Evolutionary conservation across 192 early-diverging fungal genomes (phyloP).

Genomic region (Phlyctochytrium bullatum): DNA sequence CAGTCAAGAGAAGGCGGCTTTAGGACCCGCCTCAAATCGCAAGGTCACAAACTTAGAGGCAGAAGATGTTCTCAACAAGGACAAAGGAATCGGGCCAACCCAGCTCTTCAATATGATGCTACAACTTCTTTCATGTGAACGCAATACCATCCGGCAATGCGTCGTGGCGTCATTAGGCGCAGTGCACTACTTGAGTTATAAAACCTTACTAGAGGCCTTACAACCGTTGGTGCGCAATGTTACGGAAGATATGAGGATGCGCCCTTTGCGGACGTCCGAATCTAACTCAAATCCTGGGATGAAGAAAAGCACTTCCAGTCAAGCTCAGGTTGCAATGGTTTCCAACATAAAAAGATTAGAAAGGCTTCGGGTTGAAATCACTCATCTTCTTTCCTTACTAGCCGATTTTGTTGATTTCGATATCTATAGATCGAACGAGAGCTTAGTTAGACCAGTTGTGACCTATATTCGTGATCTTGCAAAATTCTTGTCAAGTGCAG

Average conservation of each 20-base stretch:
- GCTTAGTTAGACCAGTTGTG: slow-evolving; percentile 63
- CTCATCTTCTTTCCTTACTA: slow-evolving; percentile 69
- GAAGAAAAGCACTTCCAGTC: slow-evolving; percentile 48
- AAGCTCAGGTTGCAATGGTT: slow-evolving; percentile 42
- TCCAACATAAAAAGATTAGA: slow-evolving; percentile 55
- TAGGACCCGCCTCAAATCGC: not conserved
- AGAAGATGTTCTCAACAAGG: not conserved
- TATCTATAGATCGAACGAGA: slow-evolving; percentile 55
- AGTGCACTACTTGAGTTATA: slow-evolving; percentile 66
- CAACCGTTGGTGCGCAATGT: slow-evolving; percentile 55
- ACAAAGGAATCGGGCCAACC: slow-evolving; percentile 7
- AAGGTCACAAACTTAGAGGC: not conserved
- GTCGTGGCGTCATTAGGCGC: slow-evolving; percentile 63
- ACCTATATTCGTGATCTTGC: slow-evolving; percentile 52
- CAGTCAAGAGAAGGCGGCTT: not conserved
- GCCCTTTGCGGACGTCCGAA: slow-evolving; percentile 23
- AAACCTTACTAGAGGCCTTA: slow-evolving; percentile 64
- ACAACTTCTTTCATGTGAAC: slow-evolving; percentile 68
- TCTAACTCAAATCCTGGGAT: slow-evolving; percentile 10
- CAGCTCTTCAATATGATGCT: slow-evolving; percentile 63
- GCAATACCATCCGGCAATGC: slow-evolving; percentile 62
- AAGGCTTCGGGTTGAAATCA: slow-evolving; percentile 67
- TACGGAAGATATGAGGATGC: slow-evolving; percentile 60
- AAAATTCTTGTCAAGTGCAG: slow-evolving; percentile 66
- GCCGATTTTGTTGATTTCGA: slow-evolving; percentile 64